Evolutionary conservation across 768 basidiomycete species (phyloP).

Genomic region (Fomitopsis pulvina): DNA sequence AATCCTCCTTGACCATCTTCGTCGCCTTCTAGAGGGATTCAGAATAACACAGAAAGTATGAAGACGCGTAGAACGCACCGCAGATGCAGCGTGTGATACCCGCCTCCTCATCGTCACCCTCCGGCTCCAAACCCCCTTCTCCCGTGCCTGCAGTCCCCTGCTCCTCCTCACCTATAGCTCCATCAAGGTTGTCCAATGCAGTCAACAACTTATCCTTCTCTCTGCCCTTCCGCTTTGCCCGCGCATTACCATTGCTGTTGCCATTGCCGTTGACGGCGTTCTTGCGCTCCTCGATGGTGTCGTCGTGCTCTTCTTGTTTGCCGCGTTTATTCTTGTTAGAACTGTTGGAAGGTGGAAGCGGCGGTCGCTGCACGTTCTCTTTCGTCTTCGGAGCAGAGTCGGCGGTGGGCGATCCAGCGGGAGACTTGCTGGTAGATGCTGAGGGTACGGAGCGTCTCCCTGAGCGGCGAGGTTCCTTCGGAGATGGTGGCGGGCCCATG

Average conservation of each 20-base stretch:
- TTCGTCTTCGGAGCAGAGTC: conserved; percentile 28
- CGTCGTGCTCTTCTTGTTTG: conserved; percentile 73
- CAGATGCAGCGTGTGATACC: conserved; percentile 81
- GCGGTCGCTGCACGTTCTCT: conserved; percentile 18
- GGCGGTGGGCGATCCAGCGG: conserved; percentile 55
- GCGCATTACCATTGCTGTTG: conserved; percentile 30
- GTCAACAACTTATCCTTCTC: conserved; percentile 44
- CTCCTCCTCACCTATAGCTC: conserved; percentile 22
- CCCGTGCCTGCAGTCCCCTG: conserved; percentile 19
- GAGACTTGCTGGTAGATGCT: conserved; percentile 64
- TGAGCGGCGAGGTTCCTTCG: conserved; percentile 72
- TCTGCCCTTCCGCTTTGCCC: conserved; percentile 59
- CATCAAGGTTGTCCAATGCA: conserved; percentile 21
- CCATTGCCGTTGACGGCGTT: conserved; percentile 26
- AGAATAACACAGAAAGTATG: conserved; percentile 2
- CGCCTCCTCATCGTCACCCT: conserved; percentile 50
- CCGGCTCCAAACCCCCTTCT: conserved; percentile 27
- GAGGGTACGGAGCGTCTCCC: conserved; percentile 68
- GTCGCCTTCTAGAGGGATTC: conserved; percentile 36
- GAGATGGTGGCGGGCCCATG: conserved; percentile 77
- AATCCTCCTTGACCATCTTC: conserved; percentile 80
- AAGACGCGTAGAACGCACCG: conserved; percentile 41
- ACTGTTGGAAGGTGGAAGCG: conserved; percentile 19
- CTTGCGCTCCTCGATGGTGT: conserved; percentile 51
- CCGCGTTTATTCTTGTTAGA: conserved; percentile 45